Conservation (phyloP, 176 grass and related monocot genomes). For the Oryza officinalis region DNA sequence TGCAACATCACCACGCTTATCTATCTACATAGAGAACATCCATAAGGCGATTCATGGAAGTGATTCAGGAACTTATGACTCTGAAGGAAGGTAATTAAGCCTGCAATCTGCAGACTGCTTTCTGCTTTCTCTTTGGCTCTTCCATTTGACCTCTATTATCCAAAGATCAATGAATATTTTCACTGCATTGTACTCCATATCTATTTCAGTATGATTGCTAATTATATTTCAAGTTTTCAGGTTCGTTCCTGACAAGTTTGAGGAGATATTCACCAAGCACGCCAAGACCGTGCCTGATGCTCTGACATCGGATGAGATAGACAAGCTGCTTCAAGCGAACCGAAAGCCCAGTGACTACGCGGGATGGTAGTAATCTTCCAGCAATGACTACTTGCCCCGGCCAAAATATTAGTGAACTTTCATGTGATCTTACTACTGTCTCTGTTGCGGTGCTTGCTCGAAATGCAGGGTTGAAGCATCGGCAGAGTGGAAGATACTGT, state of each 20-base stretch:
- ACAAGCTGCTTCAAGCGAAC: conserved; percentile 59
- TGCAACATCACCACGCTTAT: conserved; percentile 35
- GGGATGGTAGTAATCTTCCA: conserved; percentile 45
- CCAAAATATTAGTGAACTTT: background rate
- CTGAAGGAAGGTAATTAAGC: conserved; percentile 56
- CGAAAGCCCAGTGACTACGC: conserved; percentile 43
- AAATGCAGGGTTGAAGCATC: conserved; percentile 40
- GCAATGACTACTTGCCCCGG: too few species aligned
- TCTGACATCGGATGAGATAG: conserved; percentile 59
- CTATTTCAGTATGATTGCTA: background rate
- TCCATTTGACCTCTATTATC: background rate
- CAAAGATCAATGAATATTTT: background rate
- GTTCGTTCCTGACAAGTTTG: conserved; percentile 76
- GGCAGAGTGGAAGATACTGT: conserved; percentile 68
- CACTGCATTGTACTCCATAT: too few species aligned
- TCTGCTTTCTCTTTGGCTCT: background rate
- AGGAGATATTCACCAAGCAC: conserved; percentile 71
- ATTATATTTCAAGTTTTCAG: conserved; percentile 25
- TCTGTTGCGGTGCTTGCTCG: background rate
- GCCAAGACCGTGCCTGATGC: conserved; percentile 55
- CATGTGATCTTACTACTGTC: background rate
- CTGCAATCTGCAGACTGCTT: background rate
- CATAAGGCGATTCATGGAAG: conserved; percentile 77
- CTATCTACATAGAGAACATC: conserved; percentile 84
- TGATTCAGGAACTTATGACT: conserved; percentile 65